A percentile compares a stretch with the other conserved stretches of the same genome.
These are phyloP conservation scores for Kentomonas sorsogonicus DNA, from an alignment of 208 protist genomes.

Conservation along the genomic window DNA sequence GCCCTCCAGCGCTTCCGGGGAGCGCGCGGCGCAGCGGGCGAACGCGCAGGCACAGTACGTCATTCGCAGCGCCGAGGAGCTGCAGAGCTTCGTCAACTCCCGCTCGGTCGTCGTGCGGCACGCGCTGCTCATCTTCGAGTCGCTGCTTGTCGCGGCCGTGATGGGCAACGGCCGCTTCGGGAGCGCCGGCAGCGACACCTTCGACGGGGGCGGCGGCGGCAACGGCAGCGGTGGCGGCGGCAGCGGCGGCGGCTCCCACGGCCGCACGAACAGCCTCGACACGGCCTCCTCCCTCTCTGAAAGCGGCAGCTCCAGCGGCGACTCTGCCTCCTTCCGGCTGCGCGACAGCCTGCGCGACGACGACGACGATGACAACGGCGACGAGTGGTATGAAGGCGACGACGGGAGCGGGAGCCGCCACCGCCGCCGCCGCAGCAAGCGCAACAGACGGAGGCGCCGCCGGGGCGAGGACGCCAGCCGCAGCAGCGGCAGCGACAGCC, in stretches of 20 bases:
- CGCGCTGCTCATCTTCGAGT: conserved; percentile 29
- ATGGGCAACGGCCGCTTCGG: background rate
- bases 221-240: conserved; percentile 1
- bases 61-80: conserved; percentile 14
- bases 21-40: background rate
- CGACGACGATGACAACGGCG: conserved; percentile 5
- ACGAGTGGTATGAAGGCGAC: too few relatives aligned
- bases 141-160: background rate
- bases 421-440: background rate
- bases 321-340: background rate
- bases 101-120: conserved; percentile 23
- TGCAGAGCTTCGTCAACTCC: conserved; percentile 17
- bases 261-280: conserved; percentile 1
- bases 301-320: conserved; percentile 1
- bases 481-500: background rate
- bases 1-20: background rate
- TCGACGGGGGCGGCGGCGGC: background rate
- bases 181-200: background rate
- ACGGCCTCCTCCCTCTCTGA: conserved; percentile 3
- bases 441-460: background rate
- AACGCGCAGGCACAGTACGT: background rate
- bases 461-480: background rate
- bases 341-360: conserved; percentile 3
- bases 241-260: background rate
- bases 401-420: background rate